Percentiles rank a stretch among this genome's conserved stretches.
phyloP scores from a whole-genome alignment of 1,139 yeast species.

The Citeromyces hawaiiensis region DNA sequence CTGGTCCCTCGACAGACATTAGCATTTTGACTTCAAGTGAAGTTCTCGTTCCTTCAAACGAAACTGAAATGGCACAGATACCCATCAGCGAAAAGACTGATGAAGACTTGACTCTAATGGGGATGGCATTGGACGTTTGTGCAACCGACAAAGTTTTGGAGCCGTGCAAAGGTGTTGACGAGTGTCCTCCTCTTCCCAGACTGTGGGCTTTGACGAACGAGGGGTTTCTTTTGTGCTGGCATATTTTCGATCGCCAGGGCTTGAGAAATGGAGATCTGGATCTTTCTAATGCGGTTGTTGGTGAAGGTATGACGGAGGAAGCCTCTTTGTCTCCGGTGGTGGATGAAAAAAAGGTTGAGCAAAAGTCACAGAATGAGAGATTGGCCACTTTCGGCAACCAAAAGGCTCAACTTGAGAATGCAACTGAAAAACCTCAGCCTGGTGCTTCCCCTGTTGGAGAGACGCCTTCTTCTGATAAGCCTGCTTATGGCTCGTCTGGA shows the following conservation, averaged over 20 bases:
- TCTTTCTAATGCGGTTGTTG: background rate
- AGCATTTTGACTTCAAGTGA: conserved; percentile 24
- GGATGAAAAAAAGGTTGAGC: too few relatives aligned
- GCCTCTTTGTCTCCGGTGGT: too few relatives aligned
- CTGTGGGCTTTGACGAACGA: conserved; percentile 47
- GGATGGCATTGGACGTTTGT: conserved; percentile 47
- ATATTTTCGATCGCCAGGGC: conserved; percentile 40
- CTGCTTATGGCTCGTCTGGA: conserved; percentile 8
- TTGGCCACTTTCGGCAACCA: too few relatives aligned
- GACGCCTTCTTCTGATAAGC: background rate
- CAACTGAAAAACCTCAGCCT: too few relatives aligned
- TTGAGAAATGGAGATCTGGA: conserved; percentile 20
- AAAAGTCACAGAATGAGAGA: too few relatives aligned
- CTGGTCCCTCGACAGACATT: conserved; percentile 53
- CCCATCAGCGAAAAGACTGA: conserved; percentile 55
- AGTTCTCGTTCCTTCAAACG: conserved; percentile 37
- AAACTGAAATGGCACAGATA: conserved; percentile 54
- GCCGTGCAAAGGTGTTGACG: conserved; percentile 48
- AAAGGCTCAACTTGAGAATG: too few relatives aligned
- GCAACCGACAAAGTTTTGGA: conserved; percentile 27
- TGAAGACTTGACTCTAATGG: conserved; percentile 61
- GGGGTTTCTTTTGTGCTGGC: conserved; percentile 54
- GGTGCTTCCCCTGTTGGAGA: too few relatives aligned
- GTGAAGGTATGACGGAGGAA: too few relatives aligned
- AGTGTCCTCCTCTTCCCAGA: conserved; percentile 46